Evolutionary conservation across 768 basidiomycete genomes (phyloP), one percentile per base, ranked within the genome.

Genomic region (Mycena rebaudengoi): DNA sequence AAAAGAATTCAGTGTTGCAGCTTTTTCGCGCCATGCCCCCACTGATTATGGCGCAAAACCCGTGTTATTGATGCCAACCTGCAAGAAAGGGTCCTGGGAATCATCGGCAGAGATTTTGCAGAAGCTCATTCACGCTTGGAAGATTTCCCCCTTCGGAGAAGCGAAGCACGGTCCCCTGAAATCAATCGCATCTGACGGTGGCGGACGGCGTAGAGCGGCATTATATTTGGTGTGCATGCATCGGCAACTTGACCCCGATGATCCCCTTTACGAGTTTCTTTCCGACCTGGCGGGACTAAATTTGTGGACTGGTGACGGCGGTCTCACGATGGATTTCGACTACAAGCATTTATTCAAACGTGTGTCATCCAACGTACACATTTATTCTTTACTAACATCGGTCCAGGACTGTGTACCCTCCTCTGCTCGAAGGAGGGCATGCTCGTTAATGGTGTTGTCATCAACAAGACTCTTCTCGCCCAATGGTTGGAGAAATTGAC

Each of bases 1-100:
- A 5, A 51, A 74, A 41, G 76, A 78, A 54, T 59, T 69, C 7
- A 69, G 73, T 51, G 74, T 77, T 1, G 68, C 66, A 13, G 74
- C 74, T 2, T 55, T 75, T 35, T 53, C 68, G 0, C 63, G 66
- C 14, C 58, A 45, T 37, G 66, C 52, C 8, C 18, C 13, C 25
- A 13, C 7, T 2, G n/a, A 62, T 16, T 70, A 70, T 30, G 70
- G 70, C 14, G 69, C 70, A 0, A 68, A 66, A 25, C 71, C 71
- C 2, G 59, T 72, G 16, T 20, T 69, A 7, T 35, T 70, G 11
- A 54, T 43, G 18, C 67, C 70, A 2, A 64, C 64, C 1, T 71
- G 70, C 46, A 70, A 68, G 32, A 28, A 37, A 18, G 69, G 64
- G 14, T 44, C 14, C n/a, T 62, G 55, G 18, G 7, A 46, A 21